phyloP scores from a whole-genome alignment of 176 grass and related monocot species.

The Lolium perenne region DNA sequence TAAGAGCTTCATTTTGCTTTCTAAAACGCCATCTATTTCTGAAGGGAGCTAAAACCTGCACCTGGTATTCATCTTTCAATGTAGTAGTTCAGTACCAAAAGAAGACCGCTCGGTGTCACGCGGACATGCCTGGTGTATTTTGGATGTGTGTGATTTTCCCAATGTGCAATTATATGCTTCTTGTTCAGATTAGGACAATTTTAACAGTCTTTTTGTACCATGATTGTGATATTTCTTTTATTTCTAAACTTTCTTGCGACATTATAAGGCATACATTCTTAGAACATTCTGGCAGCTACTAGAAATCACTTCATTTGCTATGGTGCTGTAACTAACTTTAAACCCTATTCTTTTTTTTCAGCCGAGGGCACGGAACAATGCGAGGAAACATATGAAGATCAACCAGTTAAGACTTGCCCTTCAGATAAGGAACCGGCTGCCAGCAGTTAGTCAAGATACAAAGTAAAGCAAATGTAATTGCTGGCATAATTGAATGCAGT shows the following conservation, averaged over 20 bases:
- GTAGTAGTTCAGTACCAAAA: neutral
- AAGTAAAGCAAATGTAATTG: neutral
- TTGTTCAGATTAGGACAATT: conserved; percentile 8
- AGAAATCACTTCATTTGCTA: conserved; percentile 15
- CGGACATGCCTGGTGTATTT: neutral
- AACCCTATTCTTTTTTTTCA: conserved; percentile 17
- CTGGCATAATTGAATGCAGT: neutral
- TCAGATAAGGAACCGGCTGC: conserved; percentile 12
- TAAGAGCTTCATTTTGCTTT: neutral
- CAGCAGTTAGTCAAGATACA: conserved; percentile 28
- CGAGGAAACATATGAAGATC: conserved; percentile 30
- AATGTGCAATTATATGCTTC: neutral
- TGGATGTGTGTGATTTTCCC: neutral
- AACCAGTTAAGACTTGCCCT: conserved; percentile 7
- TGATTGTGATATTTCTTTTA: conserved; percentile 13
- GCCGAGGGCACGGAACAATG: conserved; percentile 22
- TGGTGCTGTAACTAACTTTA: neutral
- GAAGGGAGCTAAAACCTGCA: neutral
- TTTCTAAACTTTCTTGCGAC: neutral
- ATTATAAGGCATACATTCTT: neutral
- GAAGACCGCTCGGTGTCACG: neutral
- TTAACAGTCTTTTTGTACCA: neutral
- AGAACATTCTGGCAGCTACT: neutral
- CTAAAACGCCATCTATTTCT: conserved; percentile 3
- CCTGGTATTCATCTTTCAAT: conserved; percentile 14